Evolutionary conservation across 495 filamentous ascomycete species (phyloP), one percentile per base, ranked within the genome.

Genomic region (Poronia punctata): DNA sequence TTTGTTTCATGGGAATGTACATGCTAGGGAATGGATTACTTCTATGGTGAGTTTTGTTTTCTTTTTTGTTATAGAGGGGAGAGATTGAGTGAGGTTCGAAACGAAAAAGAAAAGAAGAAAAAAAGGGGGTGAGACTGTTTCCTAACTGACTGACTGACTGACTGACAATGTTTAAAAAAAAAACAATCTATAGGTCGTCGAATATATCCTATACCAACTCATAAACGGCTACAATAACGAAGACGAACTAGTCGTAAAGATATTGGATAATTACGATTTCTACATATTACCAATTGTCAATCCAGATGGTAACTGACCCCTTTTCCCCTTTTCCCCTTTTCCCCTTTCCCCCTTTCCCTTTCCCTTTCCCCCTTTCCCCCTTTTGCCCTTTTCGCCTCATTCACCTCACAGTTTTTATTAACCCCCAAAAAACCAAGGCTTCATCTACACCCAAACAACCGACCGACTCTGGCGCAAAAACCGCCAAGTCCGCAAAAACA

Each of bases 391-490:
- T n/a, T n/a, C n/a, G n/a, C n/a, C n/a, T n/a, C n/a, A n/a, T n/a
- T n/a, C n/a, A n/a, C n/a, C n/a, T n/a, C n/a, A n/a, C n/a, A n/a
- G 4, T 35, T 26, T 23, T 42, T 31, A 7, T n/a, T 5, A 1
- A 0, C 7, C 27, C 27, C 27, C 7, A 33, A 17, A 17, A 17
- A 33, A 9, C 5, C 30, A 28, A 72, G 68, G 72, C 40, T 82
- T 82, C 53, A 65, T 77, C 17, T 82, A 76, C 63, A 74, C 73
- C 0, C 78, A 82, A 45, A 71, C 71, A 12, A 72, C 38, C 15
- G 57, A 76, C 44, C 70, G 78, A 6, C 60, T 82, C 20, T 82
- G 78, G 78, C 70, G 78, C 50, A 82, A 82, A 59, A 82, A 81
- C 63, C 65, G 78, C 0, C 72, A 77, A 29, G 52, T 56, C 3